phyloP scores from a whole-genome alignment of 2,329 filamentous ascomycete genomes.

The Chaetomiaceae sp. region DNA sequence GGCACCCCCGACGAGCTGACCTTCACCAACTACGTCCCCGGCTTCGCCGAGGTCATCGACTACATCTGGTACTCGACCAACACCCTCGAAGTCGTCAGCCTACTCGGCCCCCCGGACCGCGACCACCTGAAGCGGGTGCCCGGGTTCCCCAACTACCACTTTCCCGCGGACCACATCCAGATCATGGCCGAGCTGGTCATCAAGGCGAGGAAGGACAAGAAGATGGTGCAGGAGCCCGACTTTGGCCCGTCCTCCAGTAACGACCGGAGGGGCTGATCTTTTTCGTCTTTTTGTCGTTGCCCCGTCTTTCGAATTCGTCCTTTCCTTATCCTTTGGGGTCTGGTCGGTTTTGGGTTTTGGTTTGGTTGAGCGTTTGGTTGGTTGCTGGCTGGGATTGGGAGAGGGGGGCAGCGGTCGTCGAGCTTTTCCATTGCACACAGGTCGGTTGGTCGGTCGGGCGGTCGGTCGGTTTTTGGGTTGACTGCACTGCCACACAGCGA shows the following conservation, averaged over 20 bases:
- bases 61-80: constrained; percentile 98
- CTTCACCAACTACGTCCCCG: constrained; percentile 95
- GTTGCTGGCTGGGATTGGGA: constrained; percentile 2
- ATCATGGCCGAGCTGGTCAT: constrained; percentile 86
- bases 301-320: background rate
- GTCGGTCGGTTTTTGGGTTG: too few relatives aligned
- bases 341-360: background rate
- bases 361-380: constrained; percentile 5
- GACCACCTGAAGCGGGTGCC: constrained; percentile 82
- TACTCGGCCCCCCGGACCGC: constrained; percentile 82
- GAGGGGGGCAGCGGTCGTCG: background rate
- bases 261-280: constrained; percentile 23
- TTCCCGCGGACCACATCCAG: constrained; percentile 87
- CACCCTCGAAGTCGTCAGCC: constrained; percentile 72
- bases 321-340: background rate
- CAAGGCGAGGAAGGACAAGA: constrained; percentile 81
- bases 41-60: constrained; percentile 88
- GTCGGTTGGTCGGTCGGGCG: constrained; percentile 3
- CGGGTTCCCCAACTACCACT: constrained; percentile 90
- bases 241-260: constrained; percentile 42
- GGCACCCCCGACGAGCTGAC: constrained; percentile 78
- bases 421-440: background rate
- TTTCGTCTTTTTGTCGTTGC: background rate
- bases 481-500: background rate
- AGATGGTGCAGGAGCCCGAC: constrained; percentile 58